Evolutionary conservation across 352 stramenopile genomes (phyloP), one percentile per base, ranked within the genome.

Genomic region (Pythium dissotocum): DNA sequence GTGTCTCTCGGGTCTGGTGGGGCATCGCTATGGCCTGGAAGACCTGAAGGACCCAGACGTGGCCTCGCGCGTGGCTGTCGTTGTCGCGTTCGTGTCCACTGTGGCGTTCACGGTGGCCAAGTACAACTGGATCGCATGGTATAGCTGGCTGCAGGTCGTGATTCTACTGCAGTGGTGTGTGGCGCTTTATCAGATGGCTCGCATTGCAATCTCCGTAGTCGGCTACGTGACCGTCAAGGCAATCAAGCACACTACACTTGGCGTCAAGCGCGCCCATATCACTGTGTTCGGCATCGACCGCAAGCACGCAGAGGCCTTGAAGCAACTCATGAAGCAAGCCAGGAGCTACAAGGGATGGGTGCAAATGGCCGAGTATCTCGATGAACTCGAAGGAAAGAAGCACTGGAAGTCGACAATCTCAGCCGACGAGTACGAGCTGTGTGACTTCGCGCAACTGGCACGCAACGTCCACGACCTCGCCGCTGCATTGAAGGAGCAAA

Each of bases 71-170:
- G 62, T 75, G 18, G 55, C 80, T 0, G 76, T 74, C 28, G 74
- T 77, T 7, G 35, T 67, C 4, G 70, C 57, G 30, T 35, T 75
- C 16, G 33, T 75, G 14, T 53, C 53, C 0, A 40, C 65, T 10
- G 51, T 55, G 2, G 56, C 75, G 18, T 58, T 88, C 24, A 61
- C 79, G 2, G 36, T 84, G 33, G 68, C 62, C 76, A 87, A 86
- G 58, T 88, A 86, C 73, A 85, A 88, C 56, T 84, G 67, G 68
- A 76, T 88, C 35, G 81, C 82, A 46, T 90, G 82, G 78, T 87
- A 83, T 57, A 76, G 70, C 42, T 79, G 77, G 18, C 63, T 88
- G 38, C 83, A 90, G 56, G 6, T 85, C 12, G 77, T 86, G 32
- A 72, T 88, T n/a, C 73, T 88, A 35, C 56, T 88, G 55, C 81